Base-by-base conservation (phyloP, 2,329 filamentous ascomycete genomes). In the Corynespora cassiicola region DNA sequence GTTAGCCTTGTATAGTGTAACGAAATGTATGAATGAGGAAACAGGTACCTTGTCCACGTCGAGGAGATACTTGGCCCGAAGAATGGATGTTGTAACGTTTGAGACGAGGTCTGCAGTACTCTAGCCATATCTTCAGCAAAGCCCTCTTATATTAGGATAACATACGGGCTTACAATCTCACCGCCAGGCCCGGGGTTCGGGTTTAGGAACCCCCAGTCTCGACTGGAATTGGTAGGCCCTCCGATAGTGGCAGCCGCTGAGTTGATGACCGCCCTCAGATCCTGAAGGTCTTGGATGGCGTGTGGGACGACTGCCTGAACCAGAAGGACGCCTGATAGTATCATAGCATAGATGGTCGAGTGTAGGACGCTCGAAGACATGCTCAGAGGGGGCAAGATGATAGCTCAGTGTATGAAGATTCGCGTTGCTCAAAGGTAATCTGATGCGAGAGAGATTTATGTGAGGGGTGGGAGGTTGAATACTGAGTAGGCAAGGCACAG, bases 101-200 rank as follows among this genome's bases (percentile, higher is more conserved):
- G 54, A 46, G 18, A 67, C 41, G 11, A 65, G 45, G 35, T 66
- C 55, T 2, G 61, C 63, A 12, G 63, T 67, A 18, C 58, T 54
- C 54, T 58, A 8, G 20, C n/a, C 16, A 4, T 12, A 27, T 11
- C 12, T 14, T 47, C 26, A 39, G 33, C 21, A 18, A 10, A 16
- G 4, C 5, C 10, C 17, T 11, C 12, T 16, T 7, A 10, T 14
- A 12, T 21, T 19, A n/a, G n/a, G n/a, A n/a, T 30, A 14, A 7
- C n/a, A 31, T 24, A 4, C 15, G 10, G 5, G 31, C 38, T 31
- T 19, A 45, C 32, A 42, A 63, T 41, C 28, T 48, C 44, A 18
- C 42, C 48, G 8, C 15, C 25, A 24, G 32, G 42, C 16, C 37
- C 31, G 15, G 38, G n/a, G n/a, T n/a, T 43, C 7, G 52, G 30